A percentile compares a stretch with the other conserved stretches of the same genome.
Conservation (phyloP, 139 green algal species). For the Coelastrella sp. region DNA sequence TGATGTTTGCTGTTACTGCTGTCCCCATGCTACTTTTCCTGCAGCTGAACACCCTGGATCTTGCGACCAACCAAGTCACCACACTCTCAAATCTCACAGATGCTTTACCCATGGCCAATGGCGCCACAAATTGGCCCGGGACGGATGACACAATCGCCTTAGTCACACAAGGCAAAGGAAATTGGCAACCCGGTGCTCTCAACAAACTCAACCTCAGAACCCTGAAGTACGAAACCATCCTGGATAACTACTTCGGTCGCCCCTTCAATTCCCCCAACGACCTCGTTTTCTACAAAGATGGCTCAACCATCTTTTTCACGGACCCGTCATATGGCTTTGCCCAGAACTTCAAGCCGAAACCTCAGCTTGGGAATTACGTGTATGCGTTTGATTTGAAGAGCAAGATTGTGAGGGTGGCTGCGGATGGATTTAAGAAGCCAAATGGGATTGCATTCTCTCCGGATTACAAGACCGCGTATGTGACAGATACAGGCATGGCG, state of each 20-base stretch:
- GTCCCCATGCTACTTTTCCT: not conserved
- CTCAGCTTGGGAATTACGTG: conserved; percentile 42
- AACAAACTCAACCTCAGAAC: conserved; percentile 33
- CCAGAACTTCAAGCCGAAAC: conserved; percentile 41
- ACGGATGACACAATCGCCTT: conserved; percentile 15
- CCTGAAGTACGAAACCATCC: conserved; percentile 15
- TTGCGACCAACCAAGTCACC: conserved; percentile 7
- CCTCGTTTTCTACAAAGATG: conserved; percentile 24
- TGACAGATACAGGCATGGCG: conserved; percentile 46
- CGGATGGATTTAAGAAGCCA: conserved; percentile 47
- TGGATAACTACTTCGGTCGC: conserved; percentile 46
- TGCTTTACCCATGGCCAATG: conserved; percentile 35
- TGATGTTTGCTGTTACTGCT: not conserved
- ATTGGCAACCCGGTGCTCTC: conserved; percentile 27
- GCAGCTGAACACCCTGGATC: conserved; percentile 29
- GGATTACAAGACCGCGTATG: conserved; percentile 34
- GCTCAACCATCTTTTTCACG: conserved; percentile 42
- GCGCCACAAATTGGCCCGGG: conserved; percentile 4
- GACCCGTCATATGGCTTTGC: conserved; percentile 45
- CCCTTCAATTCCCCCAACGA: conserved; percentile 47
- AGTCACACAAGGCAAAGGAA: conserved; percentile 19
- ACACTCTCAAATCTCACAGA: conserved; percentile 1
- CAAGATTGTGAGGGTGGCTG: conserved; percentile 24
- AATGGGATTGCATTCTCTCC: conserved; percentile 46
- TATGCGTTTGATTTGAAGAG: conserved; percentile 19